Base-by-base conservation (phyloP, 2,329 filamentous ascomycete genomes). In the Penicillium sp. region DNA sequence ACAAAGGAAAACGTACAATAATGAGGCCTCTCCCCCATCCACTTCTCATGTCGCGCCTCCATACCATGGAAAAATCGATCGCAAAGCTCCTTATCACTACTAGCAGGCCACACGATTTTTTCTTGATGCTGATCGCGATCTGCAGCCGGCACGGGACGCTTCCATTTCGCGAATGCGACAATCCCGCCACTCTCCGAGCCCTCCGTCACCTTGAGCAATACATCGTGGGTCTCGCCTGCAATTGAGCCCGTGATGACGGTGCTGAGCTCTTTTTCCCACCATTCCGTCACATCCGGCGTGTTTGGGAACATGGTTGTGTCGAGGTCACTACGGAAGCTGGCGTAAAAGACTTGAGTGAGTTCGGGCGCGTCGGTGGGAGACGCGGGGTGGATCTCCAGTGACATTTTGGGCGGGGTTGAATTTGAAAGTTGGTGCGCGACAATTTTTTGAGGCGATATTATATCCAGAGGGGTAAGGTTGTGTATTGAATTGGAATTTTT, bases 111-210 rank as follows among this genome's bases (percentile, higher is more conserved):
- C 5, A 13, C 43, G 2, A 15, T 36, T 5, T 49, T 38, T n/a
- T 55, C 50, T 1, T 60, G 49, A 6, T 47, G 57, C 17, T 41
- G 58, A 53, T 57, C 48, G 8, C 33, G 52, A 59, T 56, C 57
- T 25, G 58, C 58, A 41, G n/a, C 23, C 2, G 51, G 21, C 13
- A n/a, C 23, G 10, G 64, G 64, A 9, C 58, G 55, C n/a, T 61
- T 53, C 69, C 69, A 71, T 44, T 66, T 65, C 29, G 65, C 64
- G 21, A 71, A 70, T 8, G 57, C 69, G 8, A 53, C 63, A 1
- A 67, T 54, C 31, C 38, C 50, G 2, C 55, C 61, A 10, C 41
- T 19, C 1, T 63, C 55, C 12, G 53, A 50, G 5, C 31, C 39
- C 2, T 61, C 58, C 9, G 47, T 44, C 29, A 58, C 33, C 13